Base-by-base conservation (phyloP, 208 protist species). In the Acanthamoeba culbertsoni region DNA sequence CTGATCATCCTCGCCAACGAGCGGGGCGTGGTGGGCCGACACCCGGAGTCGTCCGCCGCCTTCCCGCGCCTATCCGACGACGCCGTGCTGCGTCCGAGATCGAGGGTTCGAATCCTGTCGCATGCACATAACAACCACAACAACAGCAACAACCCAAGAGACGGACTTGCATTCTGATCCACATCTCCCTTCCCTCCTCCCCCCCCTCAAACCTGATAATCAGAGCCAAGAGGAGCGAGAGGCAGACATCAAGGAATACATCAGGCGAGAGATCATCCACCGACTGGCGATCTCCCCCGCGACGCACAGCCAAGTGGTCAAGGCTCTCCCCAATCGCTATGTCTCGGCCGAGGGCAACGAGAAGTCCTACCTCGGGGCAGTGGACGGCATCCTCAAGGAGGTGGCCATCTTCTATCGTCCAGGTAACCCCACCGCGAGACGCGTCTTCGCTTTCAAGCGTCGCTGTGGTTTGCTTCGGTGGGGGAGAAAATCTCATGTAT, bases 251-350 rank as follows among this genome's bases (percentile, higher is more conserved):
- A 10, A 45, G 14, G 82, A 33, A 8, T 68, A 68, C 42, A 90
- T 90, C 35, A 90, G 35, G 55, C 45, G 55, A 1, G 82, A 90
- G 42, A 90, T 90, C 82, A 35, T 90, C 4, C 82, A 90, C 35
- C 55, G 55, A 7, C 31, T 90, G 20, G 59, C 51, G 37, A 45
- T 65, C 12, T 68, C 53, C 20, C 82, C 82, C 31, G 55, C 55
- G 1, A 90, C 82, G 7, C 82, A 90, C n/a, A 90, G 82, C 35
- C 82, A 90, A 12, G 35, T 90, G 3, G 55, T 90, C 7, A 90
- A 90, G n/a, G 82, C 53, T 33, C 45, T 90, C 33, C 55, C 46
- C n/a, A 42, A 14, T n/a, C 82, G 55, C 53, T 35, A 68, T 37
- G 46, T 57, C 82, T 68, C 59, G 55, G 55, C 82, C 26, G 82